Conservation (phyloP, 306 rosid species). For the Hippophae tibetana region DNA sequence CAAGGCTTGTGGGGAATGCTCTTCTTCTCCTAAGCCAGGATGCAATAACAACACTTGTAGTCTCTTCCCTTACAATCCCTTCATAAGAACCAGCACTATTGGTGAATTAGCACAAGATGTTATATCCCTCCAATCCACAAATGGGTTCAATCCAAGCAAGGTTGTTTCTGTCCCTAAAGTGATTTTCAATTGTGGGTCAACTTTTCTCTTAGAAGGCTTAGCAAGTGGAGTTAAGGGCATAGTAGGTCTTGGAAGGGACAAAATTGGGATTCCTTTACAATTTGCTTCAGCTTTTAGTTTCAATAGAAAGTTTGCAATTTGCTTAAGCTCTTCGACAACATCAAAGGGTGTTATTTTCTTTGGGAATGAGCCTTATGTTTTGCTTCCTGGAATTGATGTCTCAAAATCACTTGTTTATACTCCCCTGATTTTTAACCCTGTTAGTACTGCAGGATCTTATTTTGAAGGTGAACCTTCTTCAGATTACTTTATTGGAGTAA, state of each 20-base stretch:
- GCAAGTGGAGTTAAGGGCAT: conserved; percentile 38
- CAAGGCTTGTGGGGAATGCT: not conserved
- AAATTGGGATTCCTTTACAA: conserved; percentile 39
- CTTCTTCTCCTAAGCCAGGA: no score
- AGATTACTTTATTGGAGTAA: conserved; percentile 45
- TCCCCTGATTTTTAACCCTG: conserved; percentile 9
- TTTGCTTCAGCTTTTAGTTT: conserved; percentile 30
- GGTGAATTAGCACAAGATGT: conserved; percentile 30
- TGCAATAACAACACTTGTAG: conserved; percentile 21
- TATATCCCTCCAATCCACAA: conserved; percentile 24
- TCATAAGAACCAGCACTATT: conserved; percentile 11
- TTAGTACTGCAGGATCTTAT: not conserved
- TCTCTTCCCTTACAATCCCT: conserved; percentile 25
- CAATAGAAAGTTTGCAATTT: conserved; percentile 41
- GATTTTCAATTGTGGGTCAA: conserved; percentile 35
- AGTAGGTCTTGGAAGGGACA: conserved; percentile 44
- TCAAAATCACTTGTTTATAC: conserved; percentile 8
- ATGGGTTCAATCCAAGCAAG: conserved; percentile 21
- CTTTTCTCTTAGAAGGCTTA: conserved; percentile 27
- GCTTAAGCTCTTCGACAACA: conserved; percentile 24
- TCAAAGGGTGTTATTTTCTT: conserved; percentile 33
- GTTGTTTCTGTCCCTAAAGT: conserved; percentile 19
- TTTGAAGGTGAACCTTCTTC: conserved; percentile 28
- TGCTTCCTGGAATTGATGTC: conserved; percentile 23
- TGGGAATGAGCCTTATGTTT: conserved; percentile 35